Conservation (phyloP, 345 rosid genomes). For the Rhodamnia rubescens region DNA sequence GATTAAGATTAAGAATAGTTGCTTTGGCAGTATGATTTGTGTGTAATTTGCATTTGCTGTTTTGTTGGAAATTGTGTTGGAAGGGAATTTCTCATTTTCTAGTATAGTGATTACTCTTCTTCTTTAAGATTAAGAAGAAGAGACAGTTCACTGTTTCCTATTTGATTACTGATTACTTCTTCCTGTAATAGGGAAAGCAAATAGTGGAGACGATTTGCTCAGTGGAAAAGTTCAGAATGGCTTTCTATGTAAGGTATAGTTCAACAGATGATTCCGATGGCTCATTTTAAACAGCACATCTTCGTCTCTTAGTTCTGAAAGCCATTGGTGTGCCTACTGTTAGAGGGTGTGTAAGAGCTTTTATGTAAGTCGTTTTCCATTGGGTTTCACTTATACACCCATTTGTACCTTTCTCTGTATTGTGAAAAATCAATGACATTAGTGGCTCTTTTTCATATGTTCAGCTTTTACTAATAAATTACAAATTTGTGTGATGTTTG, state of each 20-base stretch:
- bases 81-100: not conserved
- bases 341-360: not conserved
- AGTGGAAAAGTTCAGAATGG: not conserved
- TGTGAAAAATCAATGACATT: not conserved
- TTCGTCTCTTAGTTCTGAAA: not conserved
- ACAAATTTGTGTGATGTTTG: not conserved
- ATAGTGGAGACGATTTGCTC: not conserved
- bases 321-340: not conserved
- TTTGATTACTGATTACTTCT: not conserved
- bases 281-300: not conserved
- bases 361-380: not conserved
- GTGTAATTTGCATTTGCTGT: not conserved
- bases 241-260: not conserved
- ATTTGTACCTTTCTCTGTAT: not conserved
- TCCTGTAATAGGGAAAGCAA: not conserved
- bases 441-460: not conserved
- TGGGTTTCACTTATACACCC: not conserved
- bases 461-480: not conserved
- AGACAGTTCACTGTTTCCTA: not conserved
- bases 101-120: not conserved
- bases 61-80: not conserved
- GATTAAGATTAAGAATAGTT: not conserved
- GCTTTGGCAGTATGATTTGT: not conserved
- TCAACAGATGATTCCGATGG: not conserved
- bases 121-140: not conserved